These are phyloP conservation scores for Leucocoprinus birnbaumii DNA, from an alignment of 768 basidiomycete species.

Conservation along the genomic window DNA sequence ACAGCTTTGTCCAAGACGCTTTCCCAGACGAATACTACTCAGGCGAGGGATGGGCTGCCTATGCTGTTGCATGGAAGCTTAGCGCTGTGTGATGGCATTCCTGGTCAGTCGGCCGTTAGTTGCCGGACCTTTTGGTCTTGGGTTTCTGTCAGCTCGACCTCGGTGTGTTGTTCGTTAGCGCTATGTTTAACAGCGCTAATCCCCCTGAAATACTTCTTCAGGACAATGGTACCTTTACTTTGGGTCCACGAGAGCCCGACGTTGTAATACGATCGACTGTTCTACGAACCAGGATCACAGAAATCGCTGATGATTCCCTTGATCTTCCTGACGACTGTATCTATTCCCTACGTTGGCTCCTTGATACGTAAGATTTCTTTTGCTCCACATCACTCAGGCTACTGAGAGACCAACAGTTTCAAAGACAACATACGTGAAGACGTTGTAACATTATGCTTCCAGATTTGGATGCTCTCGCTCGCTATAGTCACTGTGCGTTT, in stretches of 20 bases:
- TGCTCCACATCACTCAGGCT: background rate
- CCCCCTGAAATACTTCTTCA: background rate
- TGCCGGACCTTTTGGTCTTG: slow-evolving; percentile 18
- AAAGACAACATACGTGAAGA: slow-evolving; percentile 45
- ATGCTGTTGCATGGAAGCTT: slow-evolving; percentile 22
- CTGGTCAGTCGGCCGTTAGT: slow-evolving; percentile 23
- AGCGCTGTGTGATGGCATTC: slow-evolving; percentile 38
- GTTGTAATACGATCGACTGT: background rate
- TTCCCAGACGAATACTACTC: slow-evolving; percentile 22
- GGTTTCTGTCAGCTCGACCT: background rate
- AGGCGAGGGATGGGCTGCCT: slow-evolving; percentile 22
- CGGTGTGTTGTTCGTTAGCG: background rate
- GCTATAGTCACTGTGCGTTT: slow-evolving; percentile 41
- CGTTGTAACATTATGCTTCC: slow-evolving; percentile 39
- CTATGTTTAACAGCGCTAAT: no score
- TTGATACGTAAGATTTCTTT: slow-evolving; percentile 34
- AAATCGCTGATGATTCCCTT: background rate
- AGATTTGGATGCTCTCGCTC: slow-evolving; percentile 46
- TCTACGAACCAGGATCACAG: background rate
- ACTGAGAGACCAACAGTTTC: slow-evolving; percentile 22
- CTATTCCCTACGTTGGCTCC: slow-evolving; percentile 42
- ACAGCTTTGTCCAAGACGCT: slow-evolving; percentile 19
- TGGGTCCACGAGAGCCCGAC: background rate
- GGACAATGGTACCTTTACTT: background rate
- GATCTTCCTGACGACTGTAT: slow-evolving; percentile 27